Base-by-base conservation (phyloP, 2,329 filamentous ascomycete genomes). In the Fusarium sp. region DNA sequence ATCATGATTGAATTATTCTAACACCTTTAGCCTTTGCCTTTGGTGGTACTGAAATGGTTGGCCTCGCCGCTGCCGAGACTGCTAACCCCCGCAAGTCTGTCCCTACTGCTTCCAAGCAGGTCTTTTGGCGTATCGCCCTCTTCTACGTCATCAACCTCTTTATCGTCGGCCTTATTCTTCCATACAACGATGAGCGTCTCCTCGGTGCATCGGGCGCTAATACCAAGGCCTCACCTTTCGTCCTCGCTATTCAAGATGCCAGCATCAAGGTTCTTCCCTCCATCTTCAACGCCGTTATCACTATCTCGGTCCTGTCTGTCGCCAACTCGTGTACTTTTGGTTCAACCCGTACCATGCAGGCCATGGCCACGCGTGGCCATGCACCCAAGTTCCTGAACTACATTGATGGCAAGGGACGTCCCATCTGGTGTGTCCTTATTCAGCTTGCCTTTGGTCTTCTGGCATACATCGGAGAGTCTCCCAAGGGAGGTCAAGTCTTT, bases 241-340 rank as follows among this genome's bases (percentile, higher is more conserved):
- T 98, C 73, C 94, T 98, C 73, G 93, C 94, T 68, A 97, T 97
- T 73, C 84, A 92, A 67, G 91, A 94, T 66, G 93, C 94, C 3
- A 90, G 92, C 18, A 97, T 98, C 75, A 82, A 88, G 46, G 90
- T 91, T 8, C 87, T 98, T 8, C 93, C 93, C 6, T 94, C 92
- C 2, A 87, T 98, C 59, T 96, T 98, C 91, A 98, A 98, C 80
- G 90, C 89, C n/a, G 93, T 98, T 62, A 97, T 98, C 77, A 89
- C 98, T 77, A 89, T 97, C 70, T 92, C 94, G n/a, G 94, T 97
- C 24, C 83, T 98, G 29, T 97, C 93, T 1, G 94, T 98, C 60
- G 94, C 94, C 60, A 98, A 97, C 80, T 94, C 93, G 5, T 91
- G 94, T 70, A 91, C 98, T 60, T 98, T 97, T 76, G 95, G 94